Evolutionary conservation across 179 eudicot species (phyloP).

Genomic region (Sideroxylon spinosum): DNA sequence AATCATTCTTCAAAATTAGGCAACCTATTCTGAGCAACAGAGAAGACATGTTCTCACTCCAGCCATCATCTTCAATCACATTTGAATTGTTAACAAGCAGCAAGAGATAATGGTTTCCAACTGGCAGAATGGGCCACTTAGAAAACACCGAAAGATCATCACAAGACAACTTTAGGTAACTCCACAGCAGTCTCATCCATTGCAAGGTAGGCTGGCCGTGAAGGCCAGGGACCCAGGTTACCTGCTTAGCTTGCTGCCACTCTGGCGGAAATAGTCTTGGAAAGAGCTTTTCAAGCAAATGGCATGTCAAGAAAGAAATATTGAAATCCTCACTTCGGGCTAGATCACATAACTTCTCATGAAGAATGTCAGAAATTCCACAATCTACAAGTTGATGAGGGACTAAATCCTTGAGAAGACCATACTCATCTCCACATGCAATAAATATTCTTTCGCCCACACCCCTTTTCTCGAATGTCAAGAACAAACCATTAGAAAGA

Average conservation of each 20-base stretch:
- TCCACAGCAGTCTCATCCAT: constrained; percentile 88
- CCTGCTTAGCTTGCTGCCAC: constrained; percentile 85
- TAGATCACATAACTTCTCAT: constrained; percentile 66
- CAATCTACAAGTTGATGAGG: constrained; percentile 78
- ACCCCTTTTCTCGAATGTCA: constrained; percentile 69
- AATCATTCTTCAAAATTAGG: constrained; percentile 63
- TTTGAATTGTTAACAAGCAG: constrained; percentile 79
- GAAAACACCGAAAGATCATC: constrained; percentile 75
- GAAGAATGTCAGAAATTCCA: constrained; percentile 57
- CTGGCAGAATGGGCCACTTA: constrained; percentile 97
- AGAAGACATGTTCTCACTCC: constrained; percentile 97
- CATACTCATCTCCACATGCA: constrained; percentile 68
- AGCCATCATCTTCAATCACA: constrained; percentile 87
- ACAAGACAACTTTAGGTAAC: constrained; percentile 62
- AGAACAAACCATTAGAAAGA: constrained; percentile 76
- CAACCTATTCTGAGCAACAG: constrained; percentile 84
- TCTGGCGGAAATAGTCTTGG: constrained; percentile 73
- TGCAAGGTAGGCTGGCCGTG: constrained; percentile 79
- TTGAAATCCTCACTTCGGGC: constrained; percentile 76
- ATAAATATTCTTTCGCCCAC: constrained; percentile 69
- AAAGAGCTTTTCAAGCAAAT: constrained; percentile 78
- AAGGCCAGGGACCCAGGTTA: constrained; percentile 74
- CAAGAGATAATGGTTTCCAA: constrained; percentile 64
- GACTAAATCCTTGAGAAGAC: constrained; percentile 73
- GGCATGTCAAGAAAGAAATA: constrained; percentile 67